Evolutionary conservation across 495 filamentous ascomycete species (phyloP), one percentile per base, ranked within the genome.

Genomic region (Penicillium ucsense): DNA sequence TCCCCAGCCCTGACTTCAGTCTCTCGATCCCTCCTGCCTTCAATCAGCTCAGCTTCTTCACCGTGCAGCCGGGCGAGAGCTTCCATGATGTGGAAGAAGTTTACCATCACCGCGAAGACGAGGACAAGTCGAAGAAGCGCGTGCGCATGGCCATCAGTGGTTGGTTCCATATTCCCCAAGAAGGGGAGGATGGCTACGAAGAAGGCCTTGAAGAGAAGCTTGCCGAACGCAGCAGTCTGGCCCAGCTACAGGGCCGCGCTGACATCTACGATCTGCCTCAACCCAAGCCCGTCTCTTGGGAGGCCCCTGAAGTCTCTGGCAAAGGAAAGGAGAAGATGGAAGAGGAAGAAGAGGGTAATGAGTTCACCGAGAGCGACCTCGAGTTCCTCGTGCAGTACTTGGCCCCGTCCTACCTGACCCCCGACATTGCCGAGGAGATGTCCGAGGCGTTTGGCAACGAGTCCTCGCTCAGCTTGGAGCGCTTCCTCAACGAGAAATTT

Each of bases 21-120:
- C 82, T 91, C 48, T 78, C 79, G 7, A 94, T 97, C 40, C 89
- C 92, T 0, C 92, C 92, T 1, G 86, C 89, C 2, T 99, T 91
- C 81, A 95, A 95, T 64, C 92, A 99, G 72, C 73, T 99, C 43
- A 89, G 85, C 47, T 97, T 99, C 76, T 98, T 99, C 62, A 89
- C 89, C 28, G 94, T 99, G 8, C 91, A 95, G 68, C 92, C 92
- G 0, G 92, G 94, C 2, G 78, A 92, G 74, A 96, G 91, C 60
- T 99, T 95, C 67, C 92, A 99, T 64, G 92, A 97, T 68, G 92
- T 99, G 43, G 91, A 97, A 69, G 92, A 99, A 64, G 94, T 99
- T 10, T 96, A 94, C 65, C 77, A 85, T 54, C 75, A 78, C 37
- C 63, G 67, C 38, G 78, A 80, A 45, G 78, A 78, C 49, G 76